These are phyloP conservation scores for Malania oleifera DNA, from an alignment of 164 flowering plant genomes.

Conservation along the genomic window DNA sequence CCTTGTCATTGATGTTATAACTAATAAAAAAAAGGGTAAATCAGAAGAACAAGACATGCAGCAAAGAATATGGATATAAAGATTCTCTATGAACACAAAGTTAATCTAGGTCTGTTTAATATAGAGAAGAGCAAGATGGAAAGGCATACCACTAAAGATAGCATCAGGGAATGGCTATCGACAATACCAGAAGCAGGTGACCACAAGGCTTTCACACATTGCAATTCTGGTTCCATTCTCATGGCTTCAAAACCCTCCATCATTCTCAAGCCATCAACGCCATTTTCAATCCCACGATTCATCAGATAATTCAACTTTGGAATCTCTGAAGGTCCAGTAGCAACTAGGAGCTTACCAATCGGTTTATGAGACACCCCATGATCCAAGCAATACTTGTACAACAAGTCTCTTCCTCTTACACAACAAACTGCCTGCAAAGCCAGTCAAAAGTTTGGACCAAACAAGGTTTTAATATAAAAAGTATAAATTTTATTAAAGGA, in stretches of 20 bases:
- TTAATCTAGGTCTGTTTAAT: background rate
- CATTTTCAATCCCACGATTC: background rate
- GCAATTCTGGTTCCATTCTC: constrained; percentile 1
- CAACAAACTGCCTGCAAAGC: background rate
- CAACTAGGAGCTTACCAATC: constrained; percentile 1
- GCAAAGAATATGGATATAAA: too few relatives aligned
- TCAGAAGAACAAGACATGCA: too few relatives aligned
- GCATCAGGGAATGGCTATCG: background rate
- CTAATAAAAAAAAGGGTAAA: background rate
- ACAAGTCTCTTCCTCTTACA: background rate
- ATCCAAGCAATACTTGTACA: background rate
- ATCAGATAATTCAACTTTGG: background rate
- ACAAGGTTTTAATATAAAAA: too few relatives aligned
- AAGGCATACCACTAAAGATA: background rate
- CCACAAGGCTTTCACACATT: background rate
- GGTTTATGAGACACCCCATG: background rate
- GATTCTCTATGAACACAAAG: too few relatives aligned
- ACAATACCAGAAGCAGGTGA: constrained; percentile 1
- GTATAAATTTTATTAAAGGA: too few relatives aligned
- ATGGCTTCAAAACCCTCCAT: constrained; percentile 2
- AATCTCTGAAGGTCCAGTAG: background rate
- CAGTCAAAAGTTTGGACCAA: too few relatives aligned
- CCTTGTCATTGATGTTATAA: background rate
- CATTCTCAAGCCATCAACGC: background rate
- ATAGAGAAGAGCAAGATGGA: background rate